Percentiles rank a stretch among this genome's conserved stretches.
Conservation (phyloP, 805 yeast species). For the Priceomyces fermenticarens region DNA sequence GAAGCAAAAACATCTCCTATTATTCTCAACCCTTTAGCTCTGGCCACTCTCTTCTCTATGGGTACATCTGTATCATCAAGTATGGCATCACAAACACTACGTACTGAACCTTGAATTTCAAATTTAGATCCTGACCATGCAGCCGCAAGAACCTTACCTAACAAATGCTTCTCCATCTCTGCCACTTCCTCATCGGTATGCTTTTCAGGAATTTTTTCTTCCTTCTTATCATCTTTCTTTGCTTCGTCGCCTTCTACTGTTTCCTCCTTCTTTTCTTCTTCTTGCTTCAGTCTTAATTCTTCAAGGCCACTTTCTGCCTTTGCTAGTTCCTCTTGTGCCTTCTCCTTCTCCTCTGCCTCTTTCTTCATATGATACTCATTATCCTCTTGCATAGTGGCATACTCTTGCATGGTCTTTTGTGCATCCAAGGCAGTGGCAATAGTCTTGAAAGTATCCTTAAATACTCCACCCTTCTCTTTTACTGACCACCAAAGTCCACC, state of each 20-base stretch:
- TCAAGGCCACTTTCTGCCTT: conserved; percentile 5
- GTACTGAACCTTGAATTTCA: conserved; percentile 70
- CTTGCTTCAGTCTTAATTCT: conserved; percentile 15
- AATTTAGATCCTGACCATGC: conserved; percentile 84
- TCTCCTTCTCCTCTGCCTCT: conserved; percentile 29
- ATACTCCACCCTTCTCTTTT: conserved; percentile 71
- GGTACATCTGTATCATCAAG: conserved; percentile 55
- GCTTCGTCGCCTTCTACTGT: conserved; percentile 7
- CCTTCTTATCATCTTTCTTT: conserved; percentile 6
- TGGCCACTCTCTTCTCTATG: conserved; percentile 43
- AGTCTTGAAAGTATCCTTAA: conserved; percentile 68
- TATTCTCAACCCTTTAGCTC: conserved; percentile 62
- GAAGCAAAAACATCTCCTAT: conserved; percentile 62
- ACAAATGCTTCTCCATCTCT: conserved; percentile 67
- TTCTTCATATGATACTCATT: conserved; percentile 41
- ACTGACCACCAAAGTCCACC: conserved; percentile 69
- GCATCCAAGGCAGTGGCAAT: conserved; percentile 76
- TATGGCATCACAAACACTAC: conserved; percentile 67
- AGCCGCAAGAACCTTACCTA: conserved; percentile 78
- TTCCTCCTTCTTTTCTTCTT: conserved; percentile 11
- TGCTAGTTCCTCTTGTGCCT: conserved; percentile 10
- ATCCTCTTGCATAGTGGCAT: conserved; percentile 62
- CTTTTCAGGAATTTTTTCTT: conserved; percentile 29
- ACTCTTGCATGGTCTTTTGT: conserved; percentile 71
- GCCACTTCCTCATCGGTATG: conserved; percentile 60